phyloP scores from a whole-genome alignment of 1,284 basidiomycete species.

The Agaricales sp. region DNA sequence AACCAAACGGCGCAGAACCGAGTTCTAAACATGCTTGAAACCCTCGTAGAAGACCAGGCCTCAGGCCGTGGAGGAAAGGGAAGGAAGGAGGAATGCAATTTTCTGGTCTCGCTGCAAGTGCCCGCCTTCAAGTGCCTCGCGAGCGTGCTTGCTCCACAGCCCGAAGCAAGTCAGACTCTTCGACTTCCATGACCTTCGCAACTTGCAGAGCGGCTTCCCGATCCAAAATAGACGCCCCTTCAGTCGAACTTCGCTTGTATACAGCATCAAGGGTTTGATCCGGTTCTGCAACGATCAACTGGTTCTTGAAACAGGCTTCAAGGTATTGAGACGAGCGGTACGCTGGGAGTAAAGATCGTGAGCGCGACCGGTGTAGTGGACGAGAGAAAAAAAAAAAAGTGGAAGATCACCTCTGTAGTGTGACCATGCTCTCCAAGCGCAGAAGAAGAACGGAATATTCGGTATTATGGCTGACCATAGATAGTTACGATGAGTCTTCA shows the following conservation, averaged over 20 bases:
- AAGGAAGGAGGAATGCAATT: too few species aligned
- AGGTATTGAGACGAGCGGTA: conserved; percentile 67
- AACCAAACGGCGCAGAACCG: too few species aligned
- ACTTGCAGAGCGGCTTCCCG: conserved; percentile 39
- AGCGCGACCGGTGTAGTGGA: conserved; percentile 5
- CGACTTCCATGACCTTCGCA: conserved; percentile 35
- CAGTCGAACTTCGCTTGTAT: conserved; percentile 32
- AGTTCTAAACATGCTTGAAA: too few species aligned
- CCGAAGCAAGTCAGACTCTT: conserved; percentile 44
- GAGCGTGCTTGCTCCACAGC: conserved; percentile 50
- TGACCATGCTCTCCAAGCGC: conserved; percentile 74
- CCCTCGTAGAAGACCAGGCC: too few species aligned
- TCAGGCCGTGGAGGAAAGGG: too few species aligned
- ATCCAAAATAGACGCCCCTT: conserved; percentile 31
- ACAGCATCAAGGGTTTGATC: conserved; percentile 45
- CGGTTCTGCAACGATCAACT: conserved; percentile 43
- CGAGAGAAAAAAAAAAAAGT: conserved; percentile 1
- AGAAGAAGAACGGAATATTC: conserved; percentile 78
- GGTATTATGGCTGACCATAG: conserved; percentile 55
- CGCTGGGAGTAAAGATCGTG: conserved; percentile 28
- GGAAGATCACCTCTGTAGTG: conserved; percentile 61
- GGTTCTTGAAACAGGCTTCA: conserved; percentile 41
- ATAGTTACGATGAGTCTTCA: conserved; percentile 1
- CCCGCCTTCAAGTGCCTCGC: too few species aligned
- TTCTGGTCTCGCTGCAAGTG: too few species aligned